Evolutionary conservation across 2,329 filamentous ascomycete species (phyloP).

Genomic region (Stagonosporopsis cucurbitacearum): DNA sequence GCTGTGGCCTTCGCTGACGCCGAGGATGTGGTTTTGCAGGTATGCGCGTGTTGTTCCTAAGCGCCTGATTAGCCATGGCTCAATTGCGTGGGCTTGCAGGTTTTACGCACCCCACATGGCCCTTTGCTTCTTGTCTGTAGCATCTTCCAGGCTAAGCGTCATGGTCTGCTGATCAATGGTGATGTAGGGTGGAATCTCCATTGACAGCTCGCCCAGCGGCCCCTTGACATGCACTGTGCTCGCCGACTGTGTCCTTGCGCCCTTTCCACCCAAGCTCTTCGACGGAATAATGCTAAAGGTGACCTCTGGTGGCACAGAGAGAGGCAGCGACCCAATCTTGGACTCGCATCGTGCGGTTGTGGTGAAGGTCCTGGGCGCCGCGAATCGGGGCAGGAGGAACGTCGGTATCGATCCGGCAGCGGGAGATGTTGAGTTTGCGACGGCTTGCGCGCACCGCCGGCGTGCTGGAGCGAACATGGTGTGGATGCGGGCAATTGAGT

Average conservation of each 20-base stretch:
- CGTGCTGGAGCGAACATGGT: conserved; percentile 71
- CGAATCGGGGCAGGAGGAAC: conserved; percentile 72
- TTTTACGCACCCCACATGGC: conserved; percentile 86
- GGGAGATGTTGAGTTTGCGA: conserved; percentile 54
- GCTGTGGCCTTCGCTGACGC: conserved; percentile 95
- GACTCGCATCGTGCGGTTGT: conserved; percentile 71
- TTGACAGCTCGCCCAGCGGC: conserved; percentile 78
- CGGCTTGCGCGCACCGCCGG: conserved; percentile 61
- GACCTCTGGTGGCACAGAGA: conserved; percentile 61
- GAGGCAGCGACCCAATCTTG: conserved; percentile 78
- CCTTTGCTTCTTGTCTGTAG: conserved; percentile 73
- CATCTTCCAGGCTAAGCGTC: conserved; percentile 73
- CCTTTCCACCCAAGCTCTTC: conserved; percentile 61
- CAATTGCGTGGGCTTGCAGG: conserved; percentile 9
- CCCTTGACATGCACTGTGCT: conserved; percentile 78
- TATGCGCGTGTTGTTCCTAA: conserved; percentile 84
- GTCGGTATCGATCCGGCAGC: conserved; percentile 65
- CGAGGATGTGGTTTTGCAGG: conserved; percentile 87
- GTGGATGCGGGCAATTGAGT: conserved; percentile 22
- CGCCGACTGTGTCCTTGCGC: conserved; percentile 67
- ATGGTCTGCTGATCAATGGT: conserved; percentile 71
- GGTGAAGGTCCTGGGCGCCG: conserved; percentile 68
- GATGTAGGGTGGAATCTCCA: conserved; percentile 81
- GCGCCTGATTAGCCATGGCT: conserved; percentile 6
- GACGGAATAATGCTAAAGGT: conserved; percentile 72